A percentile compares a stretch with the other conserved stretches of the same genome.
Evolutionary conservation across 768 basidiomycete species (phyloP).

Genomic region (Agaricus sinodeliciosus): DNA sequence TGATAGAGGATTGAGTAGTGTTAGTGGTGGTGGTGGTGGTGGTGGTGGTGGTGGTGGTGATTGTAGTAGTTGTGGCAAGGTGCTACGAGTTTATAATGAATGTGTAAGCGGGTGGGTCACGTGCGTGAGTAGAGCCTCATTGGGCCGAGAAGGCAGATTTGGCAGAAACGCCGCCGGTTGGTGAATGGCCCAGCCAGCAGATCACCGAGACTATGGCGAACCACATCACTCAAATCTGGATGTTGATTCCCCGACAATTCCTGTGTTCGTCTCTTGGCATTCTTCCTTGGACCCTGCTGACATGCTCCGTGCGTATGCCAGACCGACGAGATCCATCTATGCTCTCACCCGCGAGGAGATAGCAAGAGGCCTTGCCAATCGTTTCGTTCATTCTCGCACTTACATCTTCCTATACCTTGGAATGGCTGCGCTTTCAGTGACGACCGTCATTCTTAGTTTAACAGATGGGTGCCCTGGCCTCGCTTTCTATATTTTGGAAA

Average conservation of each 20-base stretch:
- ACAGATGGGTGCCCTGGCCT: constrained; percentile 79
- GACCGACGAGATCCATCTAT: constrained; percentile 78
- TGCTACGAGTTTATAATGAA: not conserved
- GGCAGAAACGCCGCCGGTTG: constrained; percentile 6
- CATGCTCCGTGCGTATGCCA: constrained; percentile 22
- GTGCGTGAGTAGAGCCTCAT: not conserved
- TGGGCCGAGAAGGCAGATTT: not conserved
- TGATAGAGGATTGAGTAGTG: not conserved
- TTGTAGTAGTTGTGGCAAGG: not conserved
- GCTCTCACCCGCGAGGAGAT: constrained; percentile 79
- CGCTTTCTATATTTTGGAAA: constrained; percentile 85
- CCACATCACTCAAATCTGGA: constrained; percentile 18
- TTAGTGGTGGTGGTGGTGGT: not conserved
- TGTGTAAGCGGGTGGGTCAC: constrained; percentile 1
- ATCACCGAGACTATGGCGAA: constrained; percentile 27
- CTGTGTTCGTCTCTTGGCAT: constrained; percentile 18
- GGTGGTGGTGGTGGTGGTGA: not conserved
- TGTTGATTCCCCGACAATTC: constrained; percentile 6
- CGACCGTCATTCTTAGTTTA: constrained; percentile 80
- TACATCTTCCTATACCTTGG: constrained; percentile 86
- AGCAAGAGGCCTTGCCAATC: constrained; percentile 78
- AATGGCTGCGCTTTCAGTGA: constrained; percentile 83
- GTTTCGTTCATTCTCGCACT: constrained; percentile 81
- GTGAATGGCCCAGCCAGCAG: constrained; percentile 30
- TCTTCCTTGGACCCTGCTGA: constrained; percentile 11